Conservation (phyloP, 2,329 filamentous ascomycete genomes). For the Exophiala alcalophila region DNA sequence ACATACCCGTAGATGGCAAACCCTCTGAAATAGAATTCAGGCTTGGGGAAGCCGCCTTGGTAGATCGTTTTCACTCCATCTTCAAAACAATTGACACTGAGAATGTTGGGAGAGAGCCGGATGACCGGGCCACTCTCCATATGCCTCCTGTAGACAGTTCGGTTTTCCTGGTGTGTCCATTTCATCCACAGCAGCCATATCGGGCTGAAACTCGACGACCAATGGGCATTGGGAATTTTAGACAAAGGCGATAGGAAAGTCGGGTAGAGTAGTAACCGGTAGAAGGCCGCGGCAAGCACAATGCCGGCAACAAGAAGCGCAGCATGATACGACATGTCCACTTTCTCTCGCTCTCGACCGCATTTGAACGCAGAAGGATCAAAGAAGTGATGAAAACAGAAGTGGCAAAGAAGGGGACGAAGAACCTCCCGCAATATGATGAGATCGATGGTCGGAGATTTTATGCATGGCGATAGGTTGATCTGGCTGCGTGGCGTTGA, state of each 20-base stretch:
- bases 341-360: too few relatives aligned
- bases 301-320: background rate
- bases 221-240: constrained; percentile 64
- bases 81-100: constrained; percentile 66
- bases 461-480: too few relatives aligned
- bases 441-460: too few relatives aligned
- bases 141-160: constrained; percentile 60
- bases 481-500: too few relatives aligned
- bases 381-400: too few relatives aligned
- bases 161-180: constrained; percentile 59
- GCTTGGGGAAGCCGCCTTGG: constrained; percentile 69
- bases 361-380: too few relatives aligned
- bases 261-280: constrained; percentile 42
- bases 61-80: constrained; percentile 65
- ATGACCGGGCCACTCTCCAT: constrained; percentile 58
- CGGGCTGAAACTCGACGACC: constrained; percentile 38
- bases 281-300: constrained; percentile 32
- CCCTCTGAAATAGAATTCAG: constrained; percentile 65
- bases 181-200: constrained; percentile 67
- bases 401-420: too few relatives aligned
- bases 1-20: constrained; percentile 69
- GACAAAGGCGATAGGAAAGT: constrained; percentile 60
- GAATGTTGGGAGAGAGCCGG: constrained; percentile 61
- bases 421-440: too few relatives aligned
- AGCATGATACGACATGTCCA: too few relatives aligned